Conservation (phyloP, 2,329 filamentous ascomycete genomes). For the Cryphonectria radicalis region DNA sequence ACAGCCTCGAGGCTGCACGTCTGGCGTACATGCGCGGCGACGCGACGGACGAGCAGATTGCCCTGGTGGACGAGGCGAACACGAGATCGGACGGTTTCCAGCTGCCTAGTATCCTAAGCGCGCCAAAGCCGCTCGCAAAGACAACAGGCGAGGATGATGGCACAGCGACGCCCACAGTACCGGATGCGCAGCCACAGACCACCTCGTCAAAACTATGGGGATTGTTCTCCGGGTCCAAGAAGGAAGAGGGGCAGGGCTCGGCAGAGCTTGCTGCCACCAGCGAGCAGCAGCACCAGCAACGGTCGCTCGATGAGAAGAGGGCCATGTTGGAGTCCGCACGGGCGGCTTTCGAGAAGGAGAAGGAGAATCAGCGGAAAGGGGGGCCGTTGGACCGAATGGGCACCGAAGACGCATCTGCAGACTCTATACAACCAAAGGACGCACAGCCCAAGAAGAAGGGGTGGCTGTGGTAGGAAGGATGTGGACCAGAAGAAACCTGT, state of each 20-base stretch:
- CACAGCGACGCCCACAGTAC: slow-evolving; percentile 33
- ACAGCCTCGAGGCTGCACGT: slow-evolving; percentile 60
- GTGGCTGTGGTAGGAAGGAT: slow-evolving; percentile 46
- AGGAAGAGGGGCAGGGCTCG: slow-evolving; percentile 9
- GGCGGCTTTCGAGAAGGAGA: slow-evolving; percentile 53
- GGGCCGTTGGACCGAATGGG: slow-evolving; percentile 57
- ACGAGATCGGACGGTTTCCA: slow-evolving; percentile 50
- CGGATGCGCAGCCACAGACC: slow-evolving; percentile 35
- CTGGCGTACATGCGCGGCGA: slow-evolving; percentile 63
- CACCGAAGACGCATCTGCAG: slow-evolving; percentile 38
- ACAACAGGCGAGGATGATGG: slow-evolving; percentile 25
- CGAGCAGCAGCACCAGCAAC: slow-evolving; percentile 35
- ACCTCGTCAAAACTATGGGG: slow-evolving; percentile 34
- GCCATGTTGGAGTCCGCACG: slow-evolving; percentile 45
- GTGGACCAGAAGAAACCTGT: not conserved
- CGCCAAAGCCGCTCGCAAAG: slow-evolving; percentile 39
- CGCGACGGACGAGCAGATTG: slow-evolving; percentile 59
- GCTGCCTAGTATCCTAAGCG: slow-evolving; percentile 55
- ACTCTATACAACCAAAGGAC: slow-evolving; percentile 32
- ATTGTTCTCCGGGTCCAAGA: slow-evolving; percentile 34
- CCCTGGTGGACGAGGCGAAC: slow-evolving; percentile 62
- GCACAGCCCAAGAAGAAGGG: slow-evolving; percentile 49
- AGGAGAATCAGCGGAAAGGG: slow-evolving; percentile 54
- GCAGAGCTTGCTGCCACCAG: slow-evolving; percentile 34
- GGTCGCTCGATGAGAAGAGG: slow-evolving; percentile 40